Evolutionary conservation across 352 stramenopile genomes (phyloP), one percentile per base, ranked within the genome.

Genomic region (Plasmopara muralis): DNA sequence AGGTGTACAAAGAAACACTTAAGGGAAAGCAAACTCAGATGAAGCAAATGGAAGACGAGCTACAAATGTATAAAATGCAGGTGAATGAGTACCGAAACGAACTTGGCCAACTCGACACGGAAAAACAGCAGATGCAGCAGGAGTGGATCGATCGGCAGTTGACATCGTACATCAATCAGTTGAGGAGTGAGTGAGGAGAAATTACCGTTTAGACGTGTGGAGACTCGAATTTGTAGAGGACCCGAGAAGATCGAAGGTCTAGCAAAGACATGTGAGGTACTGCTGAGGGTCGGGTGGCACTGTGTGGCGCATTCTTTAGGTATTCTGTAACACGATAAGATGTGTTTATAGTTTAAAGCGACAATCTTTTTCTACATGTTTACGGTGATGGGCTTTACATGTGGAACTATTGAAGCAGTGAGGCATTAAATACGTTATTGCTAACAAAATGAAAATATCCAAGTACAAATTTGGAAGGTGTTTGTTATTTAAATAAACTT

Each of bases 21-120:
- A 96, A 96, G 53, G 69, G 83, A 20, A 96, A 96, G 51, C 60
- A 78, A 31, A 67, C 61, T 18, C 79, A 89, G 56, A 85, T 89
- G 69, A 77, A 74, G 49, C 55, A 79, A 28, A 96, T 97, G 83
- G 83, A 95, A 35, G 67, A 83, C n/a, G 89, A 97, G 57, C 78
- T 97, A 28, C 69, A 78, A 15, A 92, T 97, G 81, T 97, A 97
- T 71, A 96, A 96, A 62, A 80, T 93, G 64, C 84, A 97, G 54
- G 85, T 96, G 18, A 75, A 85, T 41, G 76, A 86, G 43, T 94
- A 91, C 57, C 72, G 79, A 1, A 68, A 72, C 48, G 80, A 94
- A 8, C 56, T 84, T 38, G 63, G 70, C 43, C 60, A 73, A 48
- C 62, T 91, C 8, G 77, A 88, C 39, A 69, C 62, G 18, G 68